phyloP scores from a whole-genome alignment of 169 alveolate species.

The Besnoitia besnoiti region DNA sequence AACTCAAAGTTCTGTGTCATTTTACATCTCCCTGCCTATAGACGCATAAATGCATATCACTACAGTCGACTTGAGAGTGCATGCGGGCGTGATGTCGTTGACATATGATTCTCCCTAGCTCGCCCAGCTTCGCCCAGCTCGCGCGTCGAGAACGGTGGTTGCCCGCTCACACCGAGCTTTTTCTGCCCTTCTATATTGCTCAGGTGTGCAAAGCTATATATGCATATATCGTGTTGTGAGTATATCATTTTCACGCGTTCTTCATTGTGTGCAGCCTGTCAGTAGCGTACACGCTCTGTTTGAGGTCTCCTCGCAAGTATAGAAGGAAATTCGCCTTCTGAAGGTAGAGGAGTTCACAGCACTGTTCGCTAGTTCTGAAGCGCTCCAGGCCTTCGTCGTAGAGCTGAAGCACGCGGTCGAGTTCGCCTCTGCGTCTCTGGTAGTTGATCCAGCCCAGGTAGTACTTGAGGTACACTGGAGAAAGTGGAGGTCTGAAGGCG shows the following conservation, averaged over 20 bases:
- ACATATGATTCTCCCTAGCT: too few relatives aligned
- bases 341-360: conserved; percentile 8
- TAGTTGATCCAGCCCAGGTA: conserved; percentile 21
- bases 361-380: not conserved
- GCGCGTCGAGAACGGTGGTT: too few relatives aligned
- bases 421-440: conserved; percentile 24
- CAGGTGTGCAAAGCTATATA: too few relatives aligned
- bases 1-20: too few relatives aligned
- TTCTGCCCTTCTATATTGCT: too few relatives aligned
- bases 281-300: conserved; percentile 11
- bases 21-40: too few relatives aligned
- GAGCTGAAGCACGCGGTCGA: conserved; percentile 35
- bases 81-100: too few relatives aligned
- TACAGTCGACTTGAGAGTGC: not conserved
- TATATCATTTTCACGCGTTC: too few relatives aligned
- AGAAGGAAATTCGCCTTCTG: conserved; percentile 18
- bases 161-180: too few relatives aligned
- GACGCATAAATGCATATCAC: not conserved
- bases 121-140: too few relatives aligned
- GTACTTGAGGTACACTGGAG: conserved; percentile 37
- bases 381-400: conserved; percentile 40
- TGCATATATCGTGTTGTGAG: too few relatives aligned
- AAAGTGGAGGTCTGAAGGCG: conserved; percentile 12
- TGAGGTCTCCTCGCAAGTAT: not conserved
- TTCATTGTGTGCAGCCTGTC: too few relatives aligned